phyloP scores from a whole-genome alignment of 2,329 filamentous ascomycete species.

The Fusarium albidum region DNA sequence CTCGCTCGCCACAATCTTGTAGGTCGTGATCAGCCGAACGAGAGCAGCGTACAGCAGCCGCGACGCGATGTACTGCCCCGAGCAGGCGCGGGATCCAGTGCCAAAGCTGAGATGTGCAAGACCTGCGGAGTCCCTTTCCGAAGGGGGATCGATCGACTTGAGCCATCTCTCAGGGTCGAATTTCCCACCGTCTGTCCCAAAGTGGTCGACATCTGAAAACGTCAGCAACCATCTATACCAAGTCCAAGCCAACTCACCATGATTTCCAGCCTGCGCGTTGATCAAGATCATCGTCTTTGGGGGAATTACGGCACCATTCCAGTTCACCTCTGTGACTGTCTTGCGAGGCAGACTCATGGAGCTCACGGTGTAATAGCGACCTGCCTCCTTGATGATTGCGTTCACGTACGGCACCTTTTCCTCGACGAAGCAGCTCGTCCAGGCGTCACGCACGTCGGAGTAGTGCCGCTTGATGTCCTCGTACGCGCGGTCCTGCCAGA shows the following conservation, averaged over 20 bases:
- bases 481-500: conserved; percentile 61
- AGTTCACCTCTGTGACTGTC: conserved; percentile 58
- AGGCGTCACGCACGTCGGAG: conserved; percentile 55
- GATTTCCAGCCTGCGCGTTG: conserved; percentile 63
- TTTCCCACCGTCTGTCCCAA: conserved; percentile 51
- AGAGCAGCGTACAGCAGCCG: conserved; percentile 59
- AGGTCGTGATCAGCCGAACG: conserved; percentile 56
- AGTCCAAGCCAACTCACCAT: conserved; percentile 46
- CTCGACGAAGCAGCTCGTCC: conserved; percentile 52
- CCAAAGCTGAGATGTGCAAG: conserved; percentile 59
- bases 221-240: conserved; percentile 2
- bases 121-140: conserved; percentile 42
- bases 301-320: conserved; percentile 60
- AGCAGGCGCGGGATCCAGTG: conserved; percentile 59
- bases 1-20: conserved; percentile 58
- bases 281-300: conserved; percentile 62
- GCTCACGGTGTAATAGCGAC: conserved; percentile 61
- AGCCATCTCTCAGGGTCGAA: conserved; percentile 62
- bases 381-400: conserved; percentile 60
- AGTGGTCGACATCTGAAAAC: conserved; percentile 55
- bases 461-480: conserved; percentile 59
- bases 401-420: conserved; percentile 59
- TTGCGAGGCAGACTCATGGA: conserved; percentile 61
- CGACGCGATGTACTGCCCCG: conserved; percentile 59
- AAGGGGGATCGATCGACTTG: conserved; percentile 43